Base-by-base conservation (phyloP, 108 stramenopile genomes). In the Cyclotella cryptica region DNA sequence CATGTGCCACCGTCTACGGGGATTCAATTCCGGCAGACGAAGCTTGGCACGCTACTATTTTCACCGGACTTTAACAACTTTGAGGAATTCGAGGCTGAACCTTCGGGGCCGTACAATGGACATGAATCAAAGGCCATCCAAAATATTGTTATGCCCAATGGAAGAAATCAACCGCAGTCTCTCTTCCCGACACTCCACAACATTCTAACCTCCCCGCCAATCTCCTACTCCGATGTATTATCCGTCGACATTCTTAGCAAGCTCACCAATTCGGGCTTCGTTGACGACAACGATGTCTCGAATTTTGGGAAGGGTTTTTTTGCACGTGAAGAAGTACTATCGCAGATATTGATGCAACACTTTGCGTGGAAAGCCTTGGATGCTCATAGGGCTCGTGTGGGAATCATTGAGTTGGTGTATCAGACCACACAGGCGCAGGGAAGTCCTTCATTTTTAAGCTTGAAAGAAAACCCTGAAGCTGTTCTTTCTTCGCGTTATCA, bases 371-470 rank as follows among this genome's bases (percentile, higher is more conserved):
- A 55, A 11, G 61, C 80, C 6, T n/a, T 81, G 59, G 69, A 81
- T 54, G 80, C 80, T 8, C 80, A 81, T 74, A 49, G 73, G 39
- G 80, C 80, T 15, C 74, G 80, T 30, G 73, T 81, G 24, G 80
- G 80, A 17, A 69, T 81, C 1, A 63, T 69, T 17, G 13, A 60
- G 26, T 40, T 81, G 61, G 73, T 74, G 17, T 11, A 66, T 27
- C 65, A 35, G 45, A 7, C 3, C 13, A n/a, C n/a, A n/a, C 47
- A 49, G 15, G 3, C n/a, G 3, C 18, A 49, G 6, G n/a, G 47
- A 1, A n/a, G 9, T 49, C 3, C 15, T 17, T 49, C 47, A 9
- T 1, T 49, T 49, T 17, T 17, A 9, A 49, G 15, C 3, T n/a
- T 49, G 2, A 17, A 49, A 9, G 24, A 24, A 24, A 22, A 22